These are phyloP conservation scores for Saturnispora bothae DNA, from an alignment of 805 yeast species.

Conservation along the genomic window DNA sequence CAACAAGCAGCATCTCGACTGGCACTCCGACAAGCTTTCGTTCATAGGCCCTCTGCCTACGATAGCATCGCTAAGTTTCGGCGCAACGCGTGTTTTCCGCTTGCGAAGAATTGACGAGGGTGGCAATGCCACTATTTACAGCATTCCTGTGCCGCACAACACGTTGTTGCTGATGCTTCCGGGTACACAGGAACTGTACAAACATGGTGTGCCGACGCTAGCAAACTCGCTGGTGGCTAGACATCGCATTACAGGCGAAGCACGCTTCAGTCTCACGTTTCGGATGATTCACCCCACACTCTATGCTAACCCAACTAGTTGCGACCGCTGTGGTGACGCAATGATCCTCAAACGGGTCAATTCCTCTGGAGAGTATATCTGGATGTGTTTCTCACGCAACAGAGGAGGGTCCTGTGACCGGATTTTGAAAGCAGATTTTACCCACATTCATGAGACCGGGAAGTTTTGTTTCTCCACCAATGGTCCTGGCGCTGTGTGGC, in stretches of 20 bases:
- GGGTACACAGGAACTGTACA: constrained; percentile 67
- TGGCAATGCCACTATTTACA: constrained; percentile 26
- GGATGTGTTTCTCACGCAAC: constrained; percentile 50
- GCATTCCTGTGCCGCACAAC: constrained; percentile 62
- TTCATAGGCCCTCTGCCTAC: constrained; percentile 62
- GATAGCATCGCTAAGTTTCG: constrained; percentile 59
- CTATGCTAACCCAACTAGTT: constrained; percentile 30
- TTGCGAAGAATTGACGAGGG: constrained; percentile 30
- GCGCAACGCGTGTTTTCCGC: constrained; percentile 60
- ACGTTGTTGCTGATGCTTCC: constrained; percentile 64
- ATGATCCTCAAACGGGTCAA: constrained; percentile 49
- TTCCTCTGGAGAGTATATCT: constrained; percentile 48
- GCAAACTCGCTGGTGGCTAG: constrained; percentile 26
- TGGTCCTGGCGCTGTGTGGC: background rate
- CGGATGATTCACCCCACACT: constrained; percentile 39
- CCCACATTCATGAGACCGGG: constrained; percentile 15
- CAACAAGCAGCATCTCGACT: constrained; percentile 45
- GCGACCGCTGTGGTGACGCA: constrained; percentile 29
- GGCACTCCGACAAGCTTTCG: constrained; percentile 69
- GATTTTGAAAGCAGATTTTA: constrained; percentile 41
- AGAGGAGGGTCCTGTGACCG: constrained; percentile 35
- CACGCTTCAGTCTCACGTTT: constrained; percentile 56
- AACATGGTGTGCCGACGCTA: constrained; percentile 50
- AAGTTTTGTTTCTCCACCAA: background rate
- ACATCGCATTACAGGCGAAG: constrained; percentile 39